These are phyloP conservation scores for Entomortierella beljakovae DNA, from an alignment of 192 early-diverging fungal species.

Conservation along the genomic window DNA sequence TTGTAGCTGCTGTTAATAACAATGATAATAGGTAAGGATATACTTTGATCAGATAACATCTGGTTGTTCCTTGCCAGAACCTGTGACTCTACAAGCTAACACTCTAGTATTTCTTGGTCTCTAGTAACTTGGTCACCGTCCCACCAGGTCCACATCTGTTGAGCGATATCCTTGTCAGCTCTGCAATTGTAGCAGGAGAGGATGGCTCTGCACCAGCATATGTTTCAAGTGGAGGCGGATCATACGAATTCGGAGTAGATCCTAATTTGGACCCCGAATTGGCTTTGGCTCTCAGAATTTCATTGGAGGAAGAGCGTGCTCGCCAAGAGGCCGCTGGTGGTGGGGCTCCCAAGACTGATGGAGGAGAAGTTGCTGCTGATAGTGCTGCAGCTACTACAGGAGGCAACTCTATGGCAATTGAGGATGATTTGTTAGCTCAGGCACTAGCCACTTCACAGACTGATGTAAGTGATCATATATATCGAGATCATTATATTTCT, in stretches of 20 bases:
- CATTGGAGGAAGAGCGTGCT: slow-evolving; percentile 95
- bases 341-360: slow-evolving; percentile 55
- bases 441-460: slow-evolving; percentile 80
- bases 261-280: slow-evolving; percentile 95
- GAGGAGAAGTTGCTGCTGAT: slow-evolving; percentile 52
- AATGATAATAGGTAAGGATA: slow-evolving; percentile 83
- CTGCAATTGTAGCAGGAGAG: slow-evolving; percentile 88
- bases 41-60: background rate
- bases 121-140: slow-evolving; percentile 88
- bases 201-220: slow-evolving; percentile 80
- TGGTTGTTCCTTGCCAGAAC: background rate
- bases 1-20: slow-evolving; percentile 90
- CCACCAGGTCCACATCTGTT: slow-evolving; percentile 95
- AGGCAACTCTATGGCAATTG: slow-evolving; percentile 41
- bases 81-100: background rate
- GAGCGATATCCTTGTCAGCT: slow-evolving; percentile 86
- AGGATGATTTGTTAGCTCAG: slow-evolving; percentile 72
- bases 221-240: slow-evolving; percentile 68
- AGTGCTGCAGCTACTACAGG: slow-evolving; percentile 19
- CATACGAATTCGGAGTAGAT: slow-evolving; percentile 96
- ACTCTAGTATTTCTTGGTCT: background rate
- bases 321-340: slow-evolving; percentile 77
- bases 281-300: slow-evolving; percentile 94
- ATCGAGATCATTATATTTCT: background rate
- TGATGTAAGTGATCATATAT: slow-evolving; percentile 30